phyloP scores from a whole-genome alignment of 768 basidiomycete species.

The Grammothele lineata region DNA sequence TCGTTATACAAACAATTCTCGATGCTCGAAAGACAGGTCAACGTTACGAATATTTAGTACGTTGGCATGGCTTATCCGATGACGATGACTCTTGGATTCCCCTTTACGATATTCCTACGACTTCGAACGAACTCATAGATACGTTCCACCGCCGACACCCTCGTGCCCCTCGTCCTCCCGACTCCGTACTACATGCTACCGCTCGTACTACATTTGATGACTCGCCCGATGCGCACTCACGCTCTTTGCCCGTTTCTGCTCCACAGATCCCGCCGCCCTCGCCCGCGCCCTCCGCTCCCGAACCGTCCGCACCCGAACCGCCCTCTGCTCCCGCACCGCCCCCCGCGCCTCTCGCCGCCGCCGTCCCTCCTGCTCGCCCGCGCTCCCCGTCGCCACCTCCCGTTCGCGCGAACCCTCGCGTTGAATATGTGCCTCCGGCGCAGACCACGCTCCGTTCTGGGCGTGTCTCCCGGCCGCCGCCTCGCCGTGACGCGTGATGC shows the following conservation, averaged over 20 bases:
- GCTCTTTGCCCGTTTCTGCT: not conserved
- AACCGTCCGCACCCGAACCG: not conserved
- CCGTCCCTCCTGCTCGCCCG: not conserved
- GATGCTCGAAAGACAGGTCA: slow-evolving; percentile 31
- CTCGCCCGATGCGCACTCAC: not conserved
- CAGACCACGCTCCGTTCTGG: slow-evolving; percentile 6
- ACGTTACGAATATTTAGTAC: slow-evolving; percentile 34
- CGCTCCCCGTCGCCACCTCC: not conserved
- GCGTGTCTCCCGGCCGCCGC: slow-evolving; percentile 6
- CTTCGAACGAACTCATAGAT: slow-evolving; percentile 28
- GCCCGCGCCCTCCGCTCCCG: not conserved
- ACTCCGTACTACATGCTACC: slow-evolving; percentile 9
- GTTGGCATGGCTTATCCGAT: slow-evolving; percentile 22
- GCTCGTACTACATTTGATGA: not conserved
- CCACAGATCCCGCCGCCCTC: not conserved
- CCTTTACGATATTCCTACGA: slow-evolving; percentile 30
- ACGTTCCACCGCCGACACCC: slow-evolving; percentile 32
- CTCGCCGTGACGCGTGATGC: slow-evolving; percentile 1
- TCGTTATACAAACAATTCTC: slow-evolving; percentile 23
- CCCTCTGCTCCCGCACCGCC: not conserved
- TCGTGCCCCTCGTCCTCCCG: slow-evolving; percentile 27
- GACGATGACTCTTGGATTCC: slow-evolving; percentile 34
- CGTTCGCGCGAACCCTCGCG: not conserved
- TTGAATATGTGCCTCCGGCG: slow-evolving; percentile 1
- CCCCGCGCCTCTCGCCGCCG: slow-evolving; percentile 1